Evolutionary conservation across 176 grass and related monocot species (phyloP).

Genomic region (Bonia amplexicaulis): DNA sequence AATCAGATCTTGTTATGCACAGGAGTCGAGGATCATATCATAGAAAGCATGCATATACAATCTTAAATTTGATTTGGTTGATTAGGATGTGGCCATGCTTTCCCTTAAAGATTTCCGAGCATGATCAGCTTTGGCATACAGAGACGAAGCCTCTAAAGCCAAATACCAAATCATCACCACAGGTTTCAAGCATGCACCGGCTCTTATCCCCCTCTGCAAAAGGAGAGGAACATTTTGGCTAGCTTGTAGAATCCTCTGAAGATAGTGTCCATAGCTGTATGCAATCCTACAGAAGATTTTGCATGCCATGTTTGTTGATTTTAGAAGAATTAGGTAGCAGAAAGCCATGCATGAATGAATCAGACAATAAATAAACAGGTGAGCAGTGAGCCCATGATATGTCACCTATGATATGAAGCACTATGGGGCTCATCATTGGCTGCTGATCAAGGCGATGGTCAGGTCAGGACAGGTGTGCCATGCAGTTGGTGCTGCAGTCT

Average conservation of each 20-base stretch:
- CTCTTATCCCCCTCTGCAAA: not conserved
- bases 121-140: not conserved
- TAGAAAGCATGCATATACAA: not conserved
- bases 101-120: slow-evolving; percentile 4
- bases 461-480: slow-evolving; percentile 1
- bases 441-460: not conserved
- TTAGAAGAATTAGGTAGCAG: slow-evolving; percentile 33
- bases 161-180: slow-evolving; percentile 8
- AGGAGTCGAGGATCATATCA: slow-evolving; percentile 16
- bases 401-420: slow-evolving; percentile 39
- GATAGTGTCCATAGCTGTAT: not conserved
- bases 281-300: slow-evolving; percentile 36
- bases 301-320: slow-evolving; percentile 9
- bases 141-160: slow-evolving; percentile 4
- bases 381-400: slow-evolving; percentile 6
- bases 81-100: slow-evolving; percentile 26
- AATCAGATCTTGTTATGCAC: slow-evolving; percentile 14
- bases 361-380: slow-evolving; percentile 27
- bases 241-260: slow-evolving; percentile 9
- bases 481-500: slow-evolving; percentile 19
- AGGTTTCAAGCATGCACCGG: not conserved
- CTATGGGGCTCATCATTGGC: slow-evolving; percentile 19
- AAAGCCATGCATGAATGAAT: slow-evolving; percentile 1
- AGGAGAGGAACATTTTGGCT: slow-evolving; percentile 10
- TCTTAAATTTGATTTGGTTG: slow-evolving; percentile 24